These are phyloP conservation scores for Crucibulum laeve DNA, from an alignment of 768 basidiomycete genomes.

Conservation along the genomic window DNA sequence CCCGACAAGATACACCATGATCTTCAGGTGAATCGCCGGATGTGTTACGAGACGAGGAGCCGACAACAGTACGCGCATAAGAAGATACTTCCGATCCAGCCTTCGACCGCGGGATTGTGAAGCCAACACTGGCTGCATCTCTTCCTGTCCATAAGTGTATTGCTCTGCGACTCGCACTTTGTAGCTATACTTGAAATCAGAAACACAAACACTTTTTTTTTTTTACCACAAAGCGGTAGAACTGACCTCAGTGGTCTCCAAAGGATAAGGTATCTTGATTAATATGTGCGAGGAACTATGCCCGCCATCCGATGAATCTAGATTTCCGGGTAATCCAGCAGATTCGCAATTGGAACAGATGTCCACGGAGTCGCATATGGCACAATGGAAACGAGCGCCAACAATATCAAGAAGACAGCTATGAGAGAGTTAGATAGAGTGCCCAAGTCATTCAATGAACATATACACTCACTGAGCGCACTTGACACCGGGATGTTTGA, in stretches of 20 bases:
- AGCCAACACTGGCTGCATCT: conserved; percentile 62
- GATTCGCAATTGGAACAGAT: conserved; percentile 88
- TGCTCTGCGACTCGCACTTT: conserved; percentile 72
- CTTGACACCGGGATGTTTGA: conserved; percentile 76
- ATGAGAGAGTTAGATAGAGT: conserved; percentile 2
- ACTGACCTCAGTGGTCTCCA: conserved; percentile 63
- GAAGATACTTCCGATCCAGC: conserved; percentile 58
- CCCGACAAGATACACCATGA: conserved; percentile 59
- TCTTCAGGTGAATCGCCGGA: conserved; percentile 33
- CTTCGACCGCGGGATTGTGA: conserved; percentile 40
- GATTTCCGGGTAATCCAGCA: conserved; percentile 78
- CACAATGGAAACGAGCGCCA: conserved; percentile 91
- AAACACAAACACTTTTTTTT: neutral
- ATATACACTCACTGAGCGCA: conserved; percentile 77
- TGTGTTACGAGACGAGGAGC: conserved; percentile 36
- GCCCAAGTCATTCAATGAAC: neutral
- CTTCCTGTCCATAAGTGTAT: conserved; percentile 71
- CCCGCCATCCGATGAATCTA: conserved; percentile 72
- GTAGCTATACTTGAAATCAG: conserved; percentile 26
- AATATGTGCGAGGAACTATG: conserved; percentile 87
- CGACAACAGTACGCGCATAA: conserved; percentile 66
- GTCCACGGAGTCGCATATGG: conserved; percentile 79
- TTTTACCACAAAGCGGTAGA: neutral
- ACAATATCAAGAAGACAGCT: conserved; percentile 89
- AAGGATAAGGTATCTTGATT: conserved; percentile 93